Conservation (phyloP, 1,284 basidiomycete genomes). For the Ganoderma lucidum region DNA sequence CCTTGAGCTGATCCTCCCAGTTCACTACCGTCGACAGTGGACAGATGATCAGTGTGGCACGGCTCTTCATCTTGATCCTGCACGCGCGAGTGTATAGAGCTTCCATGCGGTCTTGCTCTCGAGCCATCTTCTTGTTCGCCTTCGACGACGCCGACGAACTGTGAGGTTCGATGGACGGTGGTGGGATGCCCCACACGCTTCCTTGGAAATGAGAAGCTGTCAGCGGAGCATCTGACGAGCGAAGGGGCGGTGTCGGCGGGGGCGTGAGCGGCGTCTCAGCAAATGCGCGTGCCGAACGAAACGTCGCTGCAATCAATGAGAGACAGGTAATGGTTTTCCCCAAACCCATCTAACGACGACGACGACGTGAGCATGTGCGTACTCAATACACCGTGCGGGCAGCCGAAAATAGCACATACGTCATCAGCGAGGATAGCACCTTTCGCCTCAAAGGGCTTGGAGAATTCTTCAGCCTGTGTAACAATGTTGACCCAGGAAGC, state of each 20-base stretch:
- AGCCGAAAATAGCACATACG: slow-evolving; percentile 56
- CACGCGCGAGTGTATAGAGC: slow-evolving; percentile 73
- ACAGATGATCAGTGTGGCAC: slow-evolving; percentile 96
- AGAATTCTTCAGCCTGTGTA: slow-evolving; percentile 78
- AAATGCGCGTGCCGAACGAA: slow-evolving; percentile 76
- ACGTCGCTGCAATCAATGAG: slow-evolving; percentile 90
- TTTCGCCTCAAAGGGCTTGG: slow-evolving; percentile 80
- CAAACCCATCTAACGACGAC: slow-evolving; percentile 84
- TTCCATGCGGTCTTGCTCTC: slow-evolving; percentile 71
- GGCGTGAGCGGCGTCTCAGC: slow-evolving; percentile 61
- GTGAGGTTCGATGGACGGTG: slow-evolving; percentile 34
- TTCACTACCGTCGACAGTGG: slow-evolving; percentile 97
- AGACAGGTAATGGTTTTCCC: slow-evolving; percentile 97
- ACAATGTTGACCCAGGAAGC: slow-evolving; percentile 84
- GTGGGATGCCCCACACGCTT: slow-evolving; percentile 86
- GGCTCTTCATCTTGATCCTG: slow-evolving; percentile 81
- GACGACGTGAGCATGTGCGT: slow-evolving; percentile 16
- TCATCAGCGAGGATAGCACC: slow-evolving; percentile 95
- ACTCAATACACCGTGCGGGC: background rate
- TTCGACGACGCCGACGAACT: slow-evolving; percentile 48
- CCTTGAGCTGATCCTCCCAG: slow-evolving; percentile 98
- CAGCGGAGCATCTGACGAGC: slow-evolving; percentile 48
- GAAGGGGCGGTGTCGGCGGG: slow-evolving; percentile 49
- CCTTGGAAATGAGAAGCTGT: slow-evolving; percentile 77
- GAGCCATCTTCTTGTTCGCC: slow-evolving; percentile 68